Conservation (phyloP, 2,329 filamentous ascomycete genomes). For the Pseudogymnoascus sp. region DNA sequence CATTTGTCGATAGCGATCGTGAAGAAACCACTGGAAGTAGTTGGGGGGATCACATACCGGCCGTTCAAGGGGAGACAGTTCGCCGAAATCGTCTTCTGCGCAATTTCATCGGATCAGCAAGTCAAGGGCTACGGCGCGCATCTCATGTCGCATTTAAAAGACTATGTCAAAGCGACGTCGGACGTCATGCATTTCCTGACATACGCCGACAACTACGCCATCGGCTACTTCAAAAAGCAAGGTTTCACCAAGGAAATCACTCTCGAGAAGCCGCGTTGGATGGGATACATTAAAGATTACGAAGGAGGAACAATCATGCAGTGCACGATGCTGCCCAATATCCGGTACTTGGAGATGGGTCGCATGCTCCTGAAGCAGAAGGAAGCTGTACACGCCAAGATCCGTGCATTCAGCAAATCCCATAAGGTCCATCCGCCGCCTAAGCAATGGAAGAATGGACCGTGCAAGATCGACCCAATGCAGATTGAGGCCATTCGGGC, state of each 20-base stretch:
- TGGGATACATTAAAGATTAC: constrained; percentile 99
- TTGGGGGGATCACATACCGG: constrained; percentile 92
- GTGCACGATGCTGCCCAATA: constrained; percentile 90
- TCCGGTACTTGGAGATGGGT: constrained; percentile 86
- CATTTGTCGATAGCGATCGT: constrained; percentile 96
- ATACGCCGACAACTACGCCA: constrained; percentile 97
- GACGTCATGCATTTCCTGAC: constrained; percentile 98
- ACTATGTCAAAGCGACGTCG: constrained; percentile 95
- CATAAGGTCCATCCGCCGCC: constrained; percentile 83
- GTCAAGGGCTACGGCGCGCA: constrained; percentile 98
- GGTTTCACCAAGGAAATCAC: constrained; percentile 99
- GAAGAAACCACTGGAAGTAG: constrained; percentile 91
- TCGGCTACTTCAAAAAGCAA: constrained; percentile 98
- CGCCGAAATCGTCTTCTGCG: constrained; percentile 97
- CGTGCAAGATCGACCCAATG: constrained; percentile 71
- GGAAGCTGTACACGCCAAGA: constrained; percentile 89
- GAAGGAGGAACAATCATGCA: constrained; percentile 99
- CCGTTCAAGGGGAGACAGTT: constrained; percentile 89
- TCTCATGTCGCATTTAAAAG: constrained; percentile 94
- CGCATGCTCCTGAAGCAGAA: constrained; percentile 97
- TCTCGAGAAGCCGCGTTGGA: constrained; percentile 82
- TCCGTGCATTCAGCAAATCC: constrained; percentile 79
- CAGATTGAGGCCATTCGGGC: constrained; percentile 80
- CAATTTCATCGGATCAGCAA: constrained; percentile 94
- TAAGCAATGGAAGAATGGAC: constrained; percentile 71